Evolutionary conservation across 2,329 filamentous ascomycete genomes (phyloP).

Genomic region (Cladosporium colombiae): DNA sequence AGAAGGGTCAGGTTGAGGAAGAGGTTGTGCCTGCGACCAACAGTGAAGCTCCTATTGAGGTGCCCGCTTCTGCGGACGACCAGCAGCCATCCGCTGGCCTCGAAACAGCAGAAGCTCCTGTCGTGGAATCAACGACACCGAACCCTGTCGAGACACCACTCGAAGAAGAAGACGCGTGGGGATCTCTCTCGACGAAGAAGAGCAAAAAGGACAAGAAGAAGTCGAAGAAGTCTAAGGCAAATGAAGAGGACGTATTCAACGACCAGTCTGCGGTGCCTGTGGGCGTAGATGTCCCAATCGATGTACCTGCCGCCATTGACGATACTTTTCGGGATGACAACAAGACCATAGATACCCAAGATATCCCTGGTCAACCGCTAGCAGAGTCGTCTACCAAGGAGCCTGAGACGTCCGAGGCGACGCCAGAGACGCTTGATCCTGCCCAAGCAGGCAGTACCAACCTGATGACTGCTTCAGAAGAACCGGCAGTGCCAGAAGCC

Average conservation of each 20-base stretch:
- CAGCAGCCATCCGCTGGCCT: not conserved
- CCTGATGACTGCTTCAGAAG: not conserved
- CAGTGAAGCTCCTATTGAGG: not conserved
- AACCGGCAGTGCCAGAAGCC: not conserved
- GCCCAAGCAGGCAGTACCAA: not conserved
- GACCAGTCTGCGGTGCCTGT: not conserved
- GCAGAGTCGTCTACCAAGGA: constrained; percentile 24
- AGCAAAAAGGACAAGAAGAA: constrained; percentile 34
- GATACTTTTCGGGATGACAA: not conserved
- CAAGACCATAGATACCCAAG: not conserved
- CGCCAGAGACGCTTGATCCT: not conserved
- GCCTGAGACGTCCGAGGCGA: constrained; percentile 28
- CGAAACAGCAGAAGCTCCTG: not conserved
- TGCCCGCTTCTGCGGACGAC: not conserved
- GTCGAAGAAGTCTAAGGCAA: constrained; percentile 37
- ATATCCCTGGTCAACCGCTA: not conserved
- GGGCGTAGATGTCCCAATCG: not conserved
- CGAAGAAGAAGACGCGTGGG: constrained; percentile 27
- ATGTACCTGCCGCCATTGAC: not conserved
- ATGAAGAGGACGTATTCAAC: not conserved
- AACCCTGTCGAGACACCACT: constrained; percentile 12
- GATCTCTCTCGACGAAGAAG: constrained; percentile 30
- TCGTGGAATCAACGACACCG: not conserved
- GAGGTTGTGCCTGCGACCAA: not conserved
- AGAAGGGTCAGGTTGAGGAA: constrained; percentile 38